A percentile compares a stretch with the other conserved stretches of the same genome.
Conservation (phyloP, 2,329 filamentous ascomycete genomes). For the Penicillium psychrosexuale region DNA sequence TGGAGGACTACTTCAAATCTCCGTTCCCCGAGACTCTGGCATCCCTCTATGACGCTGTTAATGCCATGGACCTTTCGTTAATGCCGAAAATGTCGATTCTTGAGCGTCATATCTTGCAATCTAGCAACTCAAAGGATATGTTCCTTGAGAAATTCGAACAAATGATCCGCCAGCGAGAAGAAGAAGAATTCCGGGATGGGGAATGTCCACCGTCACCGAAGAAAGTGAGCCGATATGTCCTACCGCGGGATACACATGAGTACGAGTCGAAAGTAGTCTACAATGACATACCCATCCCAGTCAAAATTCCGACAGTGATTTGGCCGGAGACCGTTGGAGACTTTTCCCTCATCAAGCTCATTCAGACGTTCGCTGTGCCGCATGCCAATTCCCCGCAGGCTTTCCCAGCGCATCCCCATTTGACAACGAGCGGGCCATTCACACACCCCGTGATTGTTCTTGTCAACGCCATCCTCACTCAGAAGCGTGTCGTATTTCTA, state of each 20-base stretch:
- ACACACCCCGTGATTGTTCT: conserved; percentile 96
- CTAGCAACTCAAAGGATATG: conserved; percentile 89
- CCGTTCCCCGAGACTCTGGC: conserved; percentile 84
- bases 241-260: conserved; percentile 93
- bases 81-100: conserved; percentile 82
- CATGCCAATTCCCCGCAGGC: conserved; percentile 80
- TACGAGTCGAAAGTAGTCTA: conserved; percentile 95
- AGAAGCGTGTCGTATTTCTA: conserved; percentile 94
- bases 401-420: conserved; percentile 81
- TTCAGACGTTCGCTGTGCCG: conserved; percentile 84
- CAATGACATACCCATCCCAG: conserved; percentile 92
- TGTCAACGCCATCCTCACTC: conserved; percentile 88
- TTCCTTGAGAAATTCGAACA: conserved; percentile 97
- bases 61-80: conserved; percentile 92
- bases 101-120: conserved; percentile 81
- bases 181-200: conserved; percentile 40
- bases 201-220: conserved; percentile 47
- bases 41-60: conserved; percentile 86
- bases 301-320: conserved; percentile 91
- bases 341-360: conserved; percentile 95
- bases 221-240: conserved; percentile 64
- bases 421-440: conserved; percentile 83
- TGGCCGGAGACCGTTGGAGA: conserved; percentile 96
- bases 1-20: conserved; percentile 95
- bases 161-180: conserved; percentile 82